Percentiles rank a stretch among this genome's conserved stretches.
Conservation (phyloP, 2,329 filamentous ascomycete genomes). For the Phoma sp. region DNA sequence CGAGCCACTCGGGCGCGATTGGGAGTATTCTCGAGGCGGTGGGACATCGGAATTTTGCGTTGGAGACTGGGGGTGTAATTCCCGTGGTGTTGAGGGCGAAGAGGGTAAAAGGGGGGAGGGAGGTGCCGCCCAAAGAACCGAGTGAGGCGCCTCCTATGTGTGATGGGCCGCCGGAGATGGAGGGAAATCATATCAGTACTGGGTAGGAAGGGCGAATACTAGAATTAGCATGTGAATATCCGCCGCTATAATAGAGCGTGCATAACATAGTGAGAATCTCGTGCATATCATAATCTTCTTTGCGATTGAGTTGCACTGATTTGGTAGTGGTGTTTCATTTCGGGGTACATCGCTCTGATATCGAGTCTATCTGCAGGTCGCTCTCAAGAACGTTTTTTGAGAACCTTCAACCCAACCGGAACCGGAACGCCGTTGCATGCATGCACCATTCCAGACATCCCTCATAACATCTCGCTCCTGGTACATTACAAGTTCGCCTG, state of each 20-base stretch:
- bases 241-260: background rate
- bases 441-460: slow-evolving; percentile 39
- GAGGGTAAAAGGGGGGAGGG: slow-evolving; percentile 47
- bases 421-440: slow-evolving; percentile 49
- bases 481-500: slow-evolving; percentile 22
- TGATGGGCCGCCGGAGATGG: slow-evolving; percentile 24
- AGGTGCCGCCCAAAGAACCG: slow-evolving; percentile 38
- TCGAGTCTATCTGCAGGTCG: slow-evolving; percentile 22
- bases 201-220: too few relatives aligned
- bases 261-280: background rate
- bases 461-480: slow-evolving; percentile 24
- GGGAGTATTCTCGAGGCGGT: slow-evolving; percentile 62
- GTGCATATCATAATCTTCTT: too few relatives aligned
- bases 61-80: slow-evolving; percentile 72
- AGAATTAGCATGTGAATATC: too few relatives aligned
- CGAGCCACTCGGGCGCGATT: slow-evolving; percentile 67
- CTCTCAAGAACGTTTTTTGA: slow-evolving; percentile 33
- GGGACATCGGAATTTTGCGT: slow-evolving; percentile 65
- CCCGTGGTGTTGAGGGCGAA: slow-evolving; percentile 70
- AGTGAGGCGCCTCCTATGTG: slow-evolving; percentile 44
- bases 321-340: slow-evolving; percentile 12
- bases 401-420: slow-evolving; percentile 25
- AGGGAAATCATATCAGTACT: background rate
- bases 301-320: too few relatives aligned
- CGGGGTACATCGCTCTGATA: slow-evolving; percentile 18